Evolutionary conservation across 169 alveolate species (phyloP), one percentile per base, ranked within the genome.

Genomic region (Plasmodium malariae): DNA sequence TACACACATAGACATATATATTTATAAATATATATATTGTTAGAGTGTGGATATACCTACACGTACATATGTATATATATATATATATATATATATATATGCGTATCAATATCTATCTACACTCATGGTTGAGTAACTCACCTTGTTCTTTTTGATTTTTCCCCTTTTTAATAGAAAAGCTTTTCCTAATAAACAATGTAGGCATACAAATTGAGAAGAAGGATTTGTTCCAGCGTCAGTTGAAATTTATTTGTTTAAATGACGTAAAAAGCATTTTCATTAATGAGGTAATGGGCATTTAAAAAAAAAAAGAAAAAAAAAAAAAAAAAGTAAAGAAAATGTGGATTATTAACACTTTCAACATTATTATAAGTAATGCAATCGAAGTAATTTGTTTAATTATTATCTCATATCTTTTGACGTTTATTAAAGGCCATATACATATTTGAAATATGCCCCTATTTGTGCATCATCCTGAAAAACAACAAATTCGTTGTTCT

Each of bases 131-230:
- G 26, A 14, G 30, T 12, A 21, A 19, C 12, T 30, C 11, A 45
- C 12, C 45, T n/a, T 76, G 12, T 76, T 60, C 24, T 65, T 36
- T 45, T 51, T 24, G 9, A 49, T 48, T 63, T 78, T 26, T 72
- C 14, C 12, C 19, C 32, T 34, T 37, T 34, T 78, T 40, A 63
- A 43, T 71, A 80, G 90, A 80, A 48, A 80, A 70, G 34, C 60
- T 80, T 65, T 67, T 80, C 14, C 37, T 80, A 32, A 43, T 80
- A 55, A 80, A 30, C 36, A 65, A 80, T 43, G 65, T 80, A 65
- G 90, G 90, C 2, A 65, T 80, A 48, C 90, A 80, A 80, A 55
- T 80, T 57, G 90, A 80, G 40, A 80, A 59, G 40, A 80, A 34
- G 17, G 36, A 43, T 40, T 67, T 26, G 49, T 67, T 65, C 32